Evolutionary conservation across 306 rosid genomes (phyloP).

Genomic region (Boehmeria nivea): DNA sequence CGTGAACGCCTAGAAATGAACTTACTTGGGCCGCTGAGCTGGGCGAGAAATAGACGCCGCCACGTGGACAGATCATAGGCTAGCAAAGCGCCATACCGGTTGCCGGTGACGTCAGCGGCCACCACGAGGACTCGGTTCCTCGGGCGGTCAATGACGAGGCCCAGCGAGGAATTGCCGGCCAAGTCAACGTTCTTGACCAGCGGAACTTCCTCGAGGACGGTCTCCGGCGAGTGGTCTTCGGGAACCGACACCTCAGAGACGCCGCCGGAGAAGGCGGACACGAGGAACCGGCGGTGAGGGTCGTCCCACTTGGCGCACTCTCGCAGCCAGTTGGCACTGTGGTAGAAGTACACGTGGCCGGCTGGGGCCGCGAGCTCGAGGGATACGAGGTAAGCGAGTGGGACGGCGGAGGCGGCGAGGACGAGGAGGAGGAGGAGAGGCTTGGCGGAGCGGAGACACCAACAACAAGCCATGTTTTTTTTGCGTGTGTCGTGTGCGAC

Average conservation of each 20-base stretch:
- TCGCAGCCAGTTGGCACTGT: slow-evolving; percentile 55
- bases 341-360: slow-evolving; percentile 62
- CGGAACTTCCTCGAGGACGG: slow-evolving; percentile 39
- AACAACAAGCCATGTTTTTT: no score
- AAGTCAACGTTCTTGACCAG: slow-evolving; percentile 43
- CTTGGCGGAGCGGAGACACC: slow-evolving; percentile 36
- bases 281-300: slow-evolving; percentile 50
- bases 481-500: no score
- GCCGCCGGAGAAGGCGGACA: slow-evolving; percentile 57
- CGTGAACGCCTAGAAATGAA: not conserved
- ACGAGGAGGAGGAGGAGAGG: slow-evolving; percentile 26
- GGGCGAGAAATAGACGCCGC: slow-evolving; percentile 63
- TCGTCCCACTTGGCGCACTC: slow-evolving; percentile 82
- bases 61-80: slow-evolving; percentile 77
- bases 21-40: slow-evolving; percentile 50
- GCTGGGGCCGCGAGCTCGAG: slow-evolving; percentile 52
- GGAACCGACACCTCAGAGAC: slow-evolving; percentile 45
- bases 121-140: slow-evolving; percentile 64
- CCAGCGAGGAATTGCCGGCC: slow-evolving; percentile 61
- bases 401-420: slow-evolving; percentile 64
- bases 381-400: slow-evolving; percentile 59
- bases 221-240: slow-evolving; percentile 11
- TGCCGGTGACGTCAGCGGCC: slow-evolving; percentile 49
- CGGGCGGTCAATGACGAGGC: slow-evolving; percentile 43
- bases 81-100: slow-evolving; percentile 46